phyloP scores from a whole-genome alignment of 1,284 basidiomycete species.

The Pseudozyma tsukubaensis region DNA sequence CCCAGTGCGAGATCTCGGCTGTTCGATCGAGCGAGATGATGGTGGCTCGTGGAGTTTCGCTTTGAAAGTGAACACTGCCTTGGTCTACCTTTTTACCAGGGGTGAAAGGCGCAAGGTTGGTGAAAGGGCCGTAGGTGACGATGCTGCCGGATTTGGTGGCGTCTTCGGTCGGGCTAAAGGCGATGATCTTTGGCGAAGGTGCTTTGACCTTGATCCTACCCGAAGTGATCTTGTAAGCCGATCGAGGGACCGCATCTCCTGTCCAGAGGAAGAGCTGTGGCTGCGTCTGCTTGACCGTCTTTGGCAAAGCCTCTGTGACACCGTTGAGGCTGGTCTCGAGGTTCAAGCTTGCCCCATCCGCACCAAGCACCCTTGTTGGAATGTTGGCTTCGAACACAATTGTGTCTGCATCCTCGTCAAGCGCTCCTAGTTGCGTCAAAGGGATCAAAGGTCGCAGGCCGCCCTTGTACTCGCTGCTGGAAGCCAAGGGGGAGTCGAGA shows the following conservation, averaged over 20 bases:
- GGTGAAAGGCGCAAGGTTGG: constrained; percentile 75
- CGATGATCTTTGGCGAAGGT: constrained; percentile 36
- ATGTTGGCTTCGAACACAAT: constrained; percentile 24
- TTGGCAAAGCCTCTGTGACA: constrained; percentile 80
- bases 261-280: constrained; percentile 82
- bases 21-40: constrained; percentile 79
- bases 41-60: constrained; percentile 82
- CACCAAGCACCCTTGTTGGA: constrained; percentile 13
- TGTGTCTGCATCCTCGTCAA: constrained; percentile 16
- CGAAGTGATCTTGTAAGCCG: constrained; percentile 82
- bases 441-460: constrained; percentile 26
- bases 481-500: constrained; percentile 21
- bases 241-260: constrained; percentile 80
- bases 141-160: constrained; percentile 81
- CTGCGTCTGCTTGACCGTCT: constrained; percentile 80
- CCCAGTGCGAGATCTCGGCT: constrained; percentile 97
- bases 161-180: constrained; percentile 69
- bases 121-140: constrained; percentile 88
- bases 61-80: constrained; percentile 82
- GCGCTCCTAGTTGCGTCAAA: constrained; percentile 7
- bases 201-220: constrained; percentile 81
- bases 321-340: constrained; percentile 78
- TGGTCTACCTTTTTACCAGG: constrained; percentile 58
- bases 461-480: constrained; percentile 10
- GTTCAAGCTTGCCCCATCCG: constrained; percentile 15